Base-by-base conservation (phyloP, 371 early-diverging fungal species). In the Mortierella sp. region DNA sequence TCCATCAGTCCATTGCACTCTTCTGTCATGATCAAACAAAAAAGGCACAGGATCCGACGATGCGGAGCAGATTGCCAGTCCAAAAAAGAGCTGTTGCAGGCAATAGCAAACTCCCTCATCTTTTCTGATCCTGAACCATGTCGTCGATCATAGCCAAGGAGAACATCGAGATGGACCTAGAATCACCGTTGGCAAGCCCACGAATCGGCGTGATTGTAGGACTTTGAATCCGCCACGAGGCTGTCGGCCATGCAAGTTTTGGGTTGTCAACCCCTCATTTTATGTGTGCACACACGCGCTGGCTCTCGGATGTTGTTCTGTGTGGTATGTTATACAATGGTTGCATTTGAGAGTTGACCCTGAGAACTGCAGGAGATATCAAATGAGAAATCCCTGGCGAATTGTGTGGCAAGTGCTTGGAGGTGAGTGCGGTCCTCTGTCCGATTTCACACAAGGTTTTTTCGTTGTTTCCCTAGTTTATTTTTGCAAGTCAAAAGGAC, bases 371-470 rank as follows among this genome's bases (percentile, higher is more conserved):
- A 41, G 38, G 42, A 56, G 61, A 62, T 34, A 10, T 61, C 61
- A 14, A 55, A 63, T 45, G 41, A 57, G 23, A 30, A 43, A n/a
- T 34, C 34, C 34, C 34, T 34, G n/a, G n/a, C 34, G 34, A 10
- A 7, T 34, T 34, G 34, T 34, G 34, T 34, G 34, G 34, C 34
- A 34, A 34, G 34, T 52, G 27, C 38, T 48, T 49, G 26, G 10
- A 34, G 34, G 10, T 34, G 4, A 34, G 14, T n/a, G 55, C 61
- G 61, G 64, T 63, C 71, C 71, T 62, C 48, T 43, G 71, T 70
- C 64, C 45, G 58, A 51, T 63, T 69, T 50, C 48, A 34, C 50
- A 63, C 64, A 58, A 54, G 50, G 60, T 58, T 64, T 70, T 70
- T 70, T 63, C 64, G 31, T 24, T 34, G 52, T 47, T 47, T 16